Conservation (phyloP, 2,329 filamentous ascomycete genomes). For the Parasarocladium wereldwijsianum region DNA sequence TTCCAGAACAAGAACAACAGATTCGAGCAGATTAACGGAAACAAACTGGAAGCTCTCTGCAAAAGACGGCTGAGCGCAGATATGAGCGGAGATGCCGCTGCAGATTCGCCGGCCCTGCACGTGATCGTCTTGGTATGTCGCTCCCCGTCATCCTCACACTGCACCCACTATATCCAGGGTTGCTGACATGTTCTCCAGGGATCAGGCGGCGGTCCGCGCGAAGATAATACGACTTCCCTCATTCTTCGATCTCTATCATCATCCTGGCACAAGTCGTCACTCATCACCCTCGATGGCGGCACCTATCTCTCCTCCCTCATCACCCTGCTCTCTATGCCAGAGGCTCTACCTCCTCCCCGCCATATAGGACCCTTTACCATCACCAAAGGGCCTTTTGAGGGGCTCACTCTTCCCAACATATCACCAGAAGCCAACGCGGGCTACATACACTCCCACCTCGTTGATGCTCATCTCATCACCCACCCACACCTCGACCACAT, state of each 20-base stretch:
- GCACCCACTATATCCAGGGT: not conserved
- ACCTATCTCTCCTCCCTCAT: conserved; percentile 77
- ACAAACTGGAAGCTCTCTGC: too few species aligned
- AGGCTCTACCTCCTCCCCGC: conserved; percentile 24
- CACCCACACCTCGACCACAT: conserved; percentile 97
- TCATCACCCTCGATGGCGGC: conserved; percentile 88
- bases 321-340: conserved; percentile 60
- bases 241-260: conserved; percentile 70
- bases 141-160: not conserved
- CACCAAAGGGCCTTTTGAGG: conserved; percentile 61
- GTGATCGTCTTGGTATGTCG: conserved; percentile 53
- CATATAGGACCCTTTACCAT: conserved; percentile 34
- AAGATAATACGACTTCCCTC: conserved; percentile 81
- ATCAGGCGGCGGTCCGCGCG: conserved; percentile 74
- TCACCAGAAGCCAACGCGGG: conserved; percentile 65
- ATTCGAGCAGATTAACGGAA: too few species aligned
- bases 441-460: conserved; percentile 61
- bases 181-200: conserved; percentile 42
- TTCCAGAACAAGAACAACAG: not conserved
- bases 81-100: conserved; percentile 12
- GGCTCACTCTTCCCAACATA: conserved; percentile 53
- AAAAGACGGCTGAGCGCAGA: conserved; percentile 6
- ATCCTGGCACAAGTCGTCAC: conserved; percentile 67
- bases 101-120: conserved; percentile 49
- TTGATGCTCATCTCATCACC: conserved; percentile 84